phyloP scores from a whole-genome alignment of 139 green algal genomes.

The Axilococcus clingmanii region DNA sequence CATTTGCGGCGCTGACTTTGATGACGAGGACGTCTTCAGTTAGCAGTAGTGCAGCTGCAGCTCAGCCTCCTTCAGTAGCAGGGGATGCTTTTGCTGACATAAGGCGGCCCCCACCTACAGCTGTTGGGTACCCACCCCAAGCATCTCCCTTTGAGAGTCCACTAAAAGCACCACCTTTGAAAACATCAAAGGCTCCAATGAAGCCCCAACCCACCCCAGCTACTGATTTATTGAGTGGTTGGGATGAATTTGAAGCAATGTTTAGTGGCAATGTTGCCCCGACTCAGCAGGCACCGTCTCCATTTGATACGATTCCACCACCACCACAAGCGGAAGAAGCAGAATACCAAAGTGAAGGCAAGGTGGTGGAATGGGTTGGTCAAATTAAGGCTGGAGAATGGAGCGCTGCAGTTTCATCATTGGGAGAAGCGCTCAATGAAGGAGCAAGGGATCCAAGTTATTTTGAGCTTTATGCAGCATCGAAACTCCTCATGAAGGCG shows the following conservation, averaged over 20 bases:
- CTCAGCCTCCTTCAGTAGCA: no score
- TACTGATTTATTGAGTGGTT: slow-evolving; percentile 19
- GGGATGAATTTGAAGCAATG: slow-evolving; percentile 29
- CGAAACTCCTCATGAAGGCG: no score
- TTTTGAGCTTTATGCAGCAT: background rate
- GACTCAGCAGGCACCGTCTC: background rate
- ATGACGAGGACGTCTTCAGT: no score
- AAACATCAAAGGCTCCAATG: slow-evolving; percentile 15
- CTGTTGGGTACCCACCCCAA: background rate
- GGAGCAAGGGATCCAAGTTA: slow-evolving; percentile 1
- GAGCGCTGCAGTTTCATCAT: no score
- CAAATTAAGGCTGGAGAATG: no score
- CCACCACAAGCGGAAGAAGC: background rate
- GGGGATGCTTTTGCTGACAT: no score
- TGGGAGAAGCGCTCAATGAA: no score
- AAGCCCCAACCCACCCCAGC: background rate
- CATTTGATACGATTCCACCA: background rate
- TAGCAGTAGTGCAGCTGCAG: no score
- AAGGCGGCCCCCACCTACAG: no score
- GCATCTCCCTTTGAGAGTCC: background rate
- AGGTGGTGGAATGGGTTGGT: background rate
- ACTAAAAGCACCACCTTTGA: background rate
- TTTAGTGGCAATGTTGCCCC: slow-evolving; percentile 9
- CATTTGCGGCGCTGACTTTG: no score
- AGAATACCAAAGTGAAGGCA: no score